These are phyloP conservation scores for Pyricularia sp. DNA, from an alignment of 2,329 filamentous ascomycete species.

Conservation along the genomic window DNA sequence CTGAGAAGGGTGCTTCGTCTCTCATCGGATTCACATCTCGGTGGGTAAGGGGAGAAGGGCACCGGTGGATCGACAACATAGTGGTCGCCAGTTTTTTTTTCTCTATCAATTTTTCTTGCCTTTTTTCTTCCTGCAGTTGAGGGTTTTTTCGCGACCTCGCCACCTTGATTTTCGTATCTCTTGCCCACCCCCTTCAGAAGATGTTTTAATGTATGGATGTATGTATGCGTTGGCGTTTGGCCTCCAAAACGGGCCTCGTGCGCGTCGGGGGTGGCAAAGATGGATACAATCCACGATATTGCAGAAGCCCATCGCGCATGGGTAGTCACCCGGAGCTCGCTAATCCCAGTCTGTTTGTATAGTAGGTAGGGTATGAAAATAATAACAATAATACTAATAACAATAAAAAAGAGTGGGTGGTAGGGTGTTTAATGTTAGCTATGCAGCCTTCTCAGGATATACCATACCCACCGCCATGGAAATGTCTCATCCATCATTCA, in stretches of 20 bases:
- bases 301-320: not conserved
- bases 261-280: not conserved
- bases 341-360: not conserved
- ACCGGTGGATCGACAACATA: not conserved
- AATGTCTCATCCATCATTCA: not conserved
- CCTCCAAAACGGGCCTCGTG: not conserved
- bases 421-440: not conserved
- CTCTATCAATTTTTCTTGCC: not conserved
- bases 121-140: not conserved
- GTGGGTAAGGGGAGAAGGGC: not conserved
- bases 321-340: not conserved
- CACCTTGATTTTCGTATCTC: not conserved
- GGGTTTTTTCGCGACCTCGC: not conserved
- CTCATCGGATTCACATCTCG: not conserved
- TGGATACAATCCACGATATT: not conserved
- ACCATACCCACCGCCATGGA: not conserved
- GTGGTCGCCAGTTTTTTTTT: not conserved
- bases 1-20: not conserved
- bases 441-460: not conserved
- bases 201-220: not conserved
- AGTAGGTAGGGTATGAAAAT: not conserved
- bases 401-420: not conserved
- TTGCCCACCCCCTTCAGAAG: not conserved
- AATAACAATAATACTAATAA: not conserved
- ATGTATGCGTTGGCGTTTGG: not conserved